Evolutionary conservation across 1,139 yeast species (phyloP).

Genomic region (Tardiomyces blankii): DNA sequence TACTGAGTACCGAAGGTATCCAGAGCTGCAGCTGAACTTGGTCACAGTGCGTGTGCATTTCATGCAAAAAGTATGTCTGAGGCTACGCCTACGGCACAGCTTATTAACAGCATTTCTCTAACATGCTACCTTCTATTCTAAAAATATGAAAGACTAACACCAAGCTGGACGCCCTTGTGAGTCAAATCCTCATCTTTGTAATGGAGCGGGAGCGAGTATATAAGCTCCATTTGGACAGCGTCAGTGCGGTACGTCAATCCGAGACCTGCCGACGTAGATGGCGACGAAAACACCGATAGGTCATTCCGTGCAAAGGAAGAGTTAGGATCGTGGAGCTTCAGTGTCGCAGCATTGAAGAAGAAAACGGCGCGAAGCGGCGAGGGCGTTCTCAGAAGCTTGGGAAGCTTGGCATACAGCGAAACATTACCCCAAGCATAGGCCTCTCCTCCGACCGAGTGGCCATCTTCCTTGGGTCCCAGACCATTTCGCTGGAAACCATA

Average conservation of each 20-base stretch:
- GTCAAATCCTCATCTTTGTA: conserved; percentile 45
- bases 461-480: conserved; percentile 59
- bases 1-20: too few species aligned
- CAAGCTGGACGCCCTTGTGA: conserved; percentile 75
- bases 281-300: conserved; percentile 11
- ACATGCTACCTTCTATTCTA: conserved; percentile 17
- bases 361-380: conserved; percentile 12
- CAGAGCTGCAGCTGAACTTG: too few species aligned
- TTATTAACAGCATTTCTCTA: too few species aligned
- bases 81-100: too few species aligned
- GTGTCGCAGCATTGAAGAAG: conserved; percentile 11
- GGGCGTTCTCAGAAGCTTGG: conserved; percentile 20
- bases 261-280: conserved; percentile 51
- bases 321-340: conserved; percentile 4
- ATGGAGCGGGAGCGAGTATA: conserved; percentile 44
- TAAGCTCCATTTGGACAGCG: conserved; percentile 73
- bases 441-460: conserved; percentile 47
- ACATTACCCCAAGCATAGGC: conserved; percentile 25
- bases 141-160: conserved; percentile 69
- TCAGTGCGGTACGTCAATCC: conserved; percentile 74
- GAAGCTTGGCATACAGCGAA: conserved; percentile 22
- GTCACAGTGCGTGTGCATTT: too few species aligned
- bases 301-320: conserved; percentile 3
- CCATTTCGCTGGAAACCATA: conserved; percentile 59
- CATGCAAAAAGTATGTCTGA: too few species aligned